Base-by-base conservation (phyloP, 116 monocot genomes). In the Thalassia testudinum region DNA sequence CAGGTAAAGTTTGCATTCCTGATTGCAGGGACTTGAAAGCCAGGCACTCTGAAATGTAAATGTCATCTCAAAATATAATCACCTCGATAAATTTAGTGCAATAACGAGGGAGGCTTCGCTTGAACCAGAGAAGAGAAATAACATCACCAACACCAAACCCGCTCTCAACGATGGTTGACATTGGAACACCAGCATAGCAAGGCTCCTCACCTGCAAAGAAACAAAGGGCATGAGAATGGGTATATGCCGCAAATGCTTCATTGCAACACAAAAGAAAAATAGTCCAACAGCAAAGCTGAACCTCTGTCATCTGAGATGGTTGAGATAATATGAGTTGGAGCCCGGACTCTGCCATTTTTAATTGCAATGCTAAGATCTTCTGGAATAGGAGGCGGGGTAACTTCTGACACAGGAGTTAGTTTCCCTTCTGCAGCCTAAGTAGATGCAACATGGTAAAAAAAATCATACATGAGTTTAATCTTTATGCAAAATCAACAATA, bases 301-400 rank as follows among this genome's bases (percentile, higher is more conserved):
- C 97, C 89, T 97, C 97, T 78, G 27, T 97, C 97, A 59, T 97
- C 97, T 37, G 97, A 89, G 56, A 97, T 97, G 1, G 97, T 97
- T 28, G 90, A 89, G 65, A 97, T 85, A 43, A 97, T 86, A 64
- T 97, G 90, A 45, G 97, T 97, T 23, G 97, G 97, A 19, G 97
- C 89, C 19, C 89, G 79, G 24, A 97, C 90, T 61, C 89, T 97
- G 55, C 97, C 97, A 58, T 85, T 97, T 70, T 89, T 89, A 22
- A 97, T 89, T 30, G 90, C 97, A 63, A 44, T 62, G 24, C 64
- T 82, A 5, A 97, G 79, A 73, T 97, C 97, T 70, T 97, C 90
- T 12, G 97, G 97, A 61, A 97, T 97, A 29, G 50, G 82, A 62
- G 97, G 97, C 42, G 89, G 97, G 37, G 25, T 75, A 56, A 85